Conservation (phyloP, 169 alveolate genomes). For the Theileria equi region DNA sequence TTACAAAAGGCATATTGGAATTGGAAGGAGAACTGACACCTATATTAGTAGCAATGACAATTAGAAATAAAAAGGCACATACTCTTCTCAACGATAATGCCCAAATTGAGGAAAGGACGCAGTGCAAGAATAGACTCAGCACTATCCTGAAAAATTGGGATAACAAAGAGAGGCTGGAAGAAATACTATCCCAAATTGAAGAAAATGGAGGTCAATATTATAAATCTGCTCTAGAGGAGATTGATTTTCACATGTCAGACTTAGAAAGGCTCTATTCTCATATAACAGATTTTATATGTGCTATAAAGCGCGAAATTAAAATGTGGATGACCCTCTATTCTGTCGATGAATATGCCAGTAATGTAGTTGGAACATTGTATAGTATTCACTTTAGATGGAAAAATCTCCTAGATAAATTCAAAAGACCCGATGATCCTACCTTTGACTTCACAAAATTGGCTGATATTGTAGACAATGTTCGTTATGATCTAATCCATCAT, state of each 20-base stretch:
- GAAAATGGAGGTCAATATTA: slow-evolving; percentile 53
- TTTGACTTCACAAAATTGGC: slow-evolving; percentile 81
- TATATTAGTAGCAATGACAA: slow-evolving; percentile 91
- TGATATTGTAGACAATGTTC: slow-evolving; percentile 79
- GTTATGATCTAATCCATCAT: slow-evolving; percentile 83
- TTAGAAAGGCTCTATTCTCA: slow-evolving; percentile 22
- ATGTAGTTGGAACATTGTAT: slow-evolving; percentile 65
- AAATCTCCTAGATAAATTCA: slow-evolving; percentile 43
- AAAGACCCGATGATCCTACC: slow-evolving; percentile 39
- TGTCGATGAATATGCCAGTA: slow-evolving; percentile 70
- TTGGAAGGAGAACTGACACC: slow-evolving; percentile 96
- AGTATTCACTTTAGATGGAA: slow-evolving; percentile 67
- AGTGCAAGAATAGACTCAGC: slow-evolving; percentile 57
- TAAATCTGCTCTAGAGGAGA: slow-evolving; percentile 38
- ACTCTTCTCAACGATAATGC: slow-evolving; percentile 68
- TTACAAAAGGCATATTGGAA: slow-evolving; percentile 94
- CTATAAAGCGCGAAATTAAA: slow-evolving; percentile 65
- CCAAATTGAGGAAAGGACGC: slow-evolving; percentile 60
- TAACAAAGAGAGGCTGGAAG: slow-evolving; percentile 37
- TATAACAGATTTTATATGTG: slow-evolving; percentile 62
- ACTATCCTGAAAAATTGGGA: slow-evolving; percentile 48
- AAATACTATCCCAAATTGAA: slow-evolving; percentile 35
- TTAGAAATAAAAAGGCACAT: slow-evolving; percentile 74
- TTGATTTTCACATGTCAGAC: slow-evolving; percentile 42
- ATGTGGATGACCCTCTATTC: slow-evolving; percentile 73